Base-by-base conservation (phyloP, 2,329 filamentous ascomycete species). In the Parascedosporium putredinis region DNA sequence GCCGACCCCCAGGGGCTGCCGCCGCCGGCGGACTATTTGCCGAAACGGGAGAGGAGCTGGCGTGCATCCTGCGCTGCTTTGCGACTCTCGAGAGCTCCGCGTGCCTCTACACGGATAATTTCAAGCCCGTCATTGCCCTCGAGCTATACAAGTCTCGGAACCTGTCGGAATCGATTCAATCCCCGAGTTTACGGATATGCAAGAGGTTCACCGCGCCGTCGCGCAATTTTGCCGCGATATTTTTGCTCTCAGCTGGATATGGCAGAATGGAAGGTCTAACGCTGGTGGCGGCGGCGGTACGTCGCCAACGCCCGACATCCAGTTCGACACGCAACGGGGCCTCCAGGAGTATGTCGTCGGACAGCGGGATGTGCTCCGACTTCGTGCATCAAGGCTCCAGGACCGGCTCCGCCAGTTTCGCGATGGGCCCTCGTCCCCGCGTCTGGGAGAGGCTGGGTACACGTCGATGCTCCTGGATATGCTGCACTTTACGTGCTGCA, bases 1-100 rank as follows among this genome's bases (percentile, higher is more conserved):
- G 47, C 47, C 34, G 36, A 43, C 34, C 47, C 47, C n/a, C n/a
- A 29, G 34, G 47, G 25, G 24, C 18, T 42, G 4, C 23, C 23
- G 2, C 36, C n/a, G n/a, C n/a, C n/a, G 25, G 24, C 23, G n/a
- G 47, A 16, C 31, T 16, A 38, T 14, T 27, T 18, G 4, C 16
- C 34, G 4, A 22, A 8, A 9, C n/a, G 2, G 29, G 52, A 4
- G 48, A 51, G 5, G 52, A 55, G 14, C 53, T 57, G n/a, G 50
- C 53, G 25, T 59, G 57, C 46, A 52, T 60, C 31, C 43, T 57
- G 8, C 53, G 53, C 36, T 50, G 56, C 14, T 56, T 59, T 42
- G 52, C 55, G 23, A 53, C 55, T 1, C 58, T 58, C 54, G 57
- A 60, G 47, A 47, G 53, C 2, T 54, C 58, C 0, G 55, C 53